Percentiles rank a stretch among this genome's conserved stretches.
These are phyloP conservation scores for Lasiosphaeria miniovina DNA, from an alignment of 495 filamentous ascomycete genomes.

Conservation along the genomic window DNA sequence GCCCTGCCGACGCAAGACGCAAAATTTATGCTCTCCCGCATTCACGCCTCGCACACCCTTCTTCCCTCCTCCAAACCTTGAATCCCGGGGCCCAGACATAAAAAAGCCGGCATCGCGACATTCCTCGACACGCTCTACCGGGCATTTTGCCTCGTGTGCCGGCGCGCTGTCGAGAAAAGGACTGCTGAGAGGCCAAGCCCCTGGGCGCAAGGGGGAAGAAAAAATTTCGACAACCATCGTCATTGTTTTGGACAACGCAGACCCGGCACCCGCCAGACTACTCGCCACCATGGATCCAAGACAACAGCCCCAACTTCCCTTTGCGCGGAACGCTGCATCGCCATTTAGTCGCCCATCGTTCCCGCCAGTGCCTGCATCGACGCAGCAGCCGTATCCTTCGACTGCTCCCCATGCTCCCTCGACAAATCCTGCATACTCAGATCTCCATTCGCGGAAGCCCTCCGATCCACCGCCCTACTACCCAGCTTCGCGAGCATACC, in stretches of 20 bases:
- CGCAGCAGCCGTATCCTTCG: constrained; percentile 32
- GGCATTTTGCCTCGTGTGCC: constrained; percentile 5
- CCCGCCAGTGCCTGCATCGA: constrained; percentile 20
- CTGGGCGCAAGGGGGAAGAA: constrained; percentile 7
- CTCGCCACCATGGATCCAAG: constrained; percentile 37
- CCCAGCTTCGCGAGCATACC: constrained; percentile 43
- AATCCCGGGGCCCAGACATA: background rate
- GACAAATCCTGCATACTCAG: constrained; percentile 36
- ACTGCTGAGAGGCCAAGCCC: constrained; percentile 10
- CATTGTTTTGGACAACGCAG: constrained; percentile 13
- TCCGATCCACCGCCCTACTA: constrained; percentile 48
- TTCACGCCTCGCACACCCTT: constrained; percentile 3
- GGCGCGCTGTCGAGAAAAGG: constrained; percentile 7
- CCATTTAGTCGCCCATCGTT: constrained; percentile 36
- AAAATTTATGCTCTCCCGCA: constrained; percentile 22
- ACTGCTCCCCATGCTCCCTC: constrained; percentile 23
- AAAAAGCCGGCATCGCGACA: background rate
- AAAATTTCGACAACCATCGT: constrained; percentile 19
- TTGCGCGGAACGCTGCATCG: constrained; percentile 36
- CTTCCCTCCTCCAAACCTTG: background rate
- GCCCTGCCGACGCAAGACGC: constrained; percentile 9
- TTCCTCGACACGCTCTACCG: constrained; percentile 6
- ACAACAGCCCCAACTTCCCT: constrained; percentile 40
- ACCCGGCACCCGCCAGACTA: background rate
- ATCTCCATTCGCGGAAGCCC: constrained; percentile 48